Evolutionary conservation across 1,139 yeast species (phyloP), one percentile per base, ranked within the genome.

Genomic region (Suzukiozyma palmioleophila): DNA sequence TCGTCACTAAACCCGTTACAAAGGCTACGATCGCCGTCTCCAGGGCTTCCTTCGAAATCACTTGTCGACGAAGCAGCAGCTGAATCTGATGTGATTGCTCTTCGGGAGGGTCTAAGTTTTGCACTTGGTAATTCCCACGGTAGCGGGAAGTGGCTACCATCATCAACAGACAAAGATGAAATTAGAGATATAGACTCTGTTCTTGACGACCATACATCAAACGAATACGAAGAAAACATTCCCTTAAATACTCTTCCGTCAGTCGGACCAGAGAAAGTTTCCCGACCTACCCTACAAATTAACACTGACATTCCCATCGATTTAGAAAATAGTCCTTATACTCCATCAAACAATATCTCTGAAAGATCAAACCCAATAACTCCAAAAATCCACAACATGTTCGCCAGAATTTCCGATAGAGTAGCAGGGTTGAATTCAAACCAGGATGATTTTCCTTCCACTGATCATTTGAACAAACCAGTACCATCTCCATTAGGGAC

Each of bases 361-460:
- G 13, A 26, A 5, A 26, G 11, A 5, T 4, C 13, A 5, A 28
- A 12, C 14, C 28, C 24, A 25, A 12, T 9, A 8, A 26, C 30
- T 10, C 30, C 36, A 4, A 33, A 14, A 9, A 8, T 33, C 4
- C 36, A 26, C 8, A 26, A 33, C 13, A 33, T 33, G 12, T 25
- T 33, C 3, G 16, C 69, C 3, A 50, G 71, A 40, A 58, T 70
- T 2, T 65, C 74, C 0, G 72, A 69, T 39, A 64, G 76, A 48
- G 62, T 70, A 37, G 75, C 73, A 1, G 76, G 75, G 4, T 44
- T 60, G 11, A 65, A 63, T 9, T 42, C 54, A 1, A 33, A 21
- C 21, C 25, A 25, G n/a, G 24, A 33, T 26, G 30, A 33, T 24
- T 13, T 15, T 11, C 31, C 15, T 28, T 13, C 31, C 12, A 13